These are phyloP conservation scores for Jamesozyma jinghongensis DNA, from an alignment of 805 yeast species.

Conservation along the genomic window DNA sequence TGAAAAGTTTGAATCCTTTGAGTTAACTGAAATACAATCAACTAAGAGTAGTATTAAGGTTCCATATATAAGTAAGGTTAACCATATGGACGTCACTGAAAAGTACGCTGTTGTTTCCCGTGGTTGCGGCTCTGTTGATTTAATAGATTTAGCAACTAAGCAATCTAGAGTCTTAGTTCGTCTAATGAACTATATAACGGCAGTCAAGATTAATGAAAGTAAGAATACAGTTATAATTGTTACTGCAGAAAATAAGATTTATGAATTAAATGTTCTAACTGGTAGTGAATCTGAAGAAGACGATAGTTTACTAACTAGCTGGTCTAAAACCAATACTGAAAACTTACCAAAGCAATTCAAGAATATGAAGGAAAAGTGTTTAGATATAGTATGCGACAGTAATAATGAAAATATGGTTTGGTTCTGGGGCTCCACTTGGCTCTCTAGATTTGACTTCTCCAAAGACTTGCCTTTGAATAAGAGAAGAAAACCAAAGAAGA, in stretches of 20 bases:
- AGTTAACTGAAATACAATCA: constrained; percentile 31
- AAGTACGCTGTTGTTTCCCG: constrained; percentile 51
- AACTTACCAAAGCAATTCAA: constrained; percentile 58
- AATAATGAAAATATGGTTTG: constrained; percentile 44
- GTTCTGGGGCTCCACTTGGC: constrained; percentile 85
- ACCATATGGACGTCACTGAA: constrained; percentile 41
- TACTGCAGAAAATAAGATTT: constrained; percentile 65
- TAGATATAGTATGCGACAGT: constrained; percentile 54
- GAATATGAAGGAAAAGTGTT: constrained; percentile 53
- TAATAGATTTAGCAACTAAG: constrained; percentile 25
- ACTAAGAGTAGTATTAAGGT: constrained; percentile 29
- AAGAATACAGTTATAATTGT: constrained; percentile 49
- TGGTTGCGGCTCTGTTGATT: constrained; percentile 57
- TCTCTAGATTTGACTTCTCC: constrained; percentile 61
- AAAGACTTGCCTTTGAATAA: constrained; percentile 42
- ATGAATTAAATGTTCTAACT: constrained; percentile 45
- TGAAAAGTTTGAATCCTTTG: constrained; percentile 31
- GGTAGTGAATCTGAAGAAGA: constrained; percentile 5
- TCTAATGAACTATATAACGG: constrained; percentile 50
- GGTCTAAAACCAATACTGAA: constrained; percentile 77
- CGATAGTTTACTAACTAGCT: constrained; percentile 40
- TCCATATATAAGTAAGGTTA: constrained; percentile 43
- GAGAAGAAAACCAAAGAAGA: constrained; percentile 30
- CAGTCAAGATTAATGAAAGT: constrained; percentile 44
- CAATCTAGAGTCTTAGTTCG: constrained; percentile 42